Base-by-base conservation (phyloP, 2,329 filamentous ascomycete species). In the Fusarium drepaniforme region DNA sequence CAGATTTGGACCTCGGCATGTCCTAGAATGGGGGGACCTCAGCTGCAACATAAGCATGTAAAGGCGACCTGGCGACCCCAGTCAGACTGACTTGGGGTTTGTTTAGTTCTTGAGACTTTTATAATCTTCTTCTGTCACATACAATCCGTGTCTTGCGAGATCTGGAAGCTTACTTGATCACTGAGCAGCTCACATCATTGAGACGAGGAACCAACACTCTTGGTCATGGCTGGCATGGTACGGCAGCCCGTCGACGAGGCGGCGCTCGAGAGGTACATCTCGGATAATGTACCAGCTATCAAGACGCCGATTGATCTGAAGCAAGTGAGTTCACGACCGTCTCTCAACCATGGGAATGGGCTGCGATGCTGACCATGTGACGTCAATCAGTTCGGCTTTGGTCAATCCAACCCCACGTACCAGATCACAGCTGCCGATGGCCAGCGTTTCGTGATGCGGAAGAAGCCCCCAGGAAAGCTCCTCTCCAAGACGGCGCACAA, bases 331-430 rank as follows among this genome's bases (percentile, higher is more conserved):
- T 4, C 8, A 8, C n/a, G 33, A 37, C 38, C n/a, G 15, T 13
- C 2, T 18, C 8, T 21, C 25, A 5, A 30, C 33, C 16, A 12
- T 25, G 9, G 13, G 13, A 21, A 21, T 11, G 28, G n/a, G 28
- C 38, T 8, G 58, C 66, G 16, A 60, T 68, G 57, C 65, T 70
- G 51, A 64, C 64, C n/a, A 51, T 33, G 44, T 68, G 40, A 72
- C 64, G 61, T 46, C 33, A 51, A 64, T 37, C 80, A 98, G 94
- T 99, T 98, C 82, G 95, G 96, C 79, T 98, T 97, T 83, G 97
- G 97, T 70, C 97, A 98, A 85, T 98, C 95, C 68, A 99, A 98
- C 82, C 97, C 97, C 53, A 99, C 97, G 3, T 99, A 98, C 85
- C 94, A 96, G 80, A 88, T 98, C 80, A 97, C 92, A 18, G 92